These are phyloP conservation scores for Solanum aculeatissimum DNA, from an alignment of 305 asterid genomes.

Conservation along the genomic window DNA sequence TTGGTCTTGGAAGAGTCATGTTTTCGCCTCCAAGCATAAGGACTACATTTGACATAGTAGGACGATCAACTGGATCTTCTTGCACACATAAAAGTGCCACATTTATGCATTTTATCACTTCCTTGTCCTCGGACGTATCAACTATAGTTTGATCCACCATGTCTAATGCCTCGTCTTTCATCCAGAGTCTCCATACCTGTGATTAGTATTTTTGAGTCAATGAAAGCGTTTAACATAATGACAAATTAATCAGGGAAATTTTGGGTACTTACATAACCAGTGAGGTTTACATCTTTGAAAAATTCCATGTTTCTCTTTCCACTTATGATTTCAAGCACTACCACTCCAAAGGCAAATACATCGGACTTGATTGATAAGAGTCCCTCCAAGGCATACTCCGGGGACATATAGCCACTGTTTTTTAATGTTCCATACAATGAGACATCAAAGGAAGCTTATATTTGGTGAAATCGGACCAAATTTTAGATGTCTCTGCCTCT, in stretches of 20 bases:
- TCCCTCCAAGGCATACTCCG: slow-evolving; percentile 19
- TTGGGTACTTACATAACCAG: slow-evolving; percentile 15
- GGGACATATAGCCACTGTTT: slow-evolving; percentile 19
- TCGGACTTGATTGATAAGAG: slow-evolving; percentile 13
- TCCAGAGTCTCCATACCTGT: slow-evolving; percentile 23
- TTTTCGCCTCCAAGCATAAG: slow-evolving; percentile 11
- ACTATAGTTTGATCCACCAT: not conserved
- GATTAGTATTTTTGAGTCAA: not conserved
- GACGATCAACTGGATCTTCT: slow-evolving; percentile 25
- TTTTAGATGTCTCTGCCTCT: not conserved
- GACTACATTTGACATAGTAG: slow-evolving; percentile 15
- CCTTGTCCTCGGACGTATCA: not conserved
- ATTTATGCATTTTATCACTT: slow-evolving; percentile 7
- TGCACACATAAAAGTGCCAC: slow-evolving; percentile 19
- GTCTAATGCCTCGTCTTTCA: slow-evolving; percentile 3
- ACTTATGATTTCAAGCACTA: slow-evolving; percentile 16
- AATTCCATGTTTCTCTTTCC: slow-evolving; percentile 17
- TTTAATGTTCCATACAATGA: not conserved
- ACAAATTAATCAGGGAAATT: not conserved
- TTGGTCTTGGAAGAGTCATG: not conserved
- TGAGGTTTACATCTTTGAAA: slow-evolving; percentile 3
- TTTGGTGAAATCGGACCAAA: not conserved
- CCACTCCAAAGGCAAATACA: slow-evolving; percentile 17
- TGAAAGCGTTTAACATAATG: not conserved
- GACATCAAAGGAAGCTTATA: not conserved